Evolutionary conservation across 345 rosid species (phyloP).

Genomic region (Euphorbia tirucalli): DNA sequence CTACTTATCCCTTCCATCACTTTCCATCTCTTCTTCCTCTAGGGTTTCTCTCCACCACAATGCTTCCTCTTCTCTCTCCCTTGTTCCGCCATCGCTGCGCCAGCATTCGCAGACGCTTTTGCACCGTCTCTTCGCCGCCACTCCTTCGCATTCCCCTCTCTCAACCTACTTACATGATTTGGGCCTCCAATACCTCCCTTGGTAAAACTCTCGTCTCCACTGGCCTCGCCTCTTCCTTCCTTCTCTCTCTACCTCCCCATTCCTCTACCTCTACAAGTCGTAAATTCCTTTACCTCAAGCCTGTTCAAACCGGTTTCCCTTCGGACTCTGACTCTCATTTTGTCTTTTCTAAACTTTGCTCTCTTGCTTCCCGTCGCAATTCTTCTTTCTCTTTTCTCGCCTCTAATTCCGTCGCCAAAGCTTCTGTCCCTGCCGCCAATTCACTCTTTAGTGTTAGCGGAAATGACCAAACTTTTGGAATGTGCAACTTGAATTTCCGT

Average conservation of each 20-base stretch:
- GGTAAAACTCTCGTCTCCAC: conserved; percentile 96
- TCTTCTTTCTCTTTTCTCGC: conserved; percentile 40
- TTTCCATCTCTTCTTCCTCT: not conserved
- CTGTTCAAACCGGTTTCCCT: conserved; percentile 91
- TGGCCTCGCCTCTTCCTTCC: conserved; percentile 85
- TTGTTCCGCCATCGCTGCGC: not conserved
- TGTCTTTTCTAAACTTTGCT: conserved; percentile 61
- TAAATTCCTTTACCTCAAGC: conserved; percentile 75
- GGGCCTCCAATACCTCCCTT: conserved; percentile 89
- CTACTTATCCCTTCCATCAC: not conserved
- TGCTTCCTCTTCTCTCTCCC: not conserved
- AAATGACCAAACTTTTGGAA: conserved; percentile 20
- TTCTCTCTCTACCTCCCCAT: conserved; percentile 39
- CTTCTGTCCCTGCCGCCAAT: conserved; percentile 56
- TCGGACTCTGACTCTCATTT: conserved; percentile 83
- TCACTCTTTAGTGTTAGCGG: conserved; percentile 17
- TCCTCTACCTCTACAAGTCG: not conserved
- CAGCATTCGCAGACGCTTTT: conserved; percentile 4
- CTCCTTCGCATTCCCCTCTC: conserved; percentile 43
- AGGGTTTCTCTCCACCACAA: conserved; percentile 2
- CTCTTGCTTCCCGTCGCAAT: conserved; percentile 51
- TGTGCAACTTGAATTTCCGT: conserved; percentile 44
- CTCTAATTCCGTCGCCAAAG: conserved; percentile 55
- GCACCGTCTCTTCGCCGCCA: conserved; percentile 10
- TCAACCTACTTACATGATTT: conserved; percentile 64